These are phyloP conservation scores for Lindgomyces ingoldianus DNA, from an alignment of 495 filamentous ascomycete genomes.

Conservation along the genomic window DNA sequence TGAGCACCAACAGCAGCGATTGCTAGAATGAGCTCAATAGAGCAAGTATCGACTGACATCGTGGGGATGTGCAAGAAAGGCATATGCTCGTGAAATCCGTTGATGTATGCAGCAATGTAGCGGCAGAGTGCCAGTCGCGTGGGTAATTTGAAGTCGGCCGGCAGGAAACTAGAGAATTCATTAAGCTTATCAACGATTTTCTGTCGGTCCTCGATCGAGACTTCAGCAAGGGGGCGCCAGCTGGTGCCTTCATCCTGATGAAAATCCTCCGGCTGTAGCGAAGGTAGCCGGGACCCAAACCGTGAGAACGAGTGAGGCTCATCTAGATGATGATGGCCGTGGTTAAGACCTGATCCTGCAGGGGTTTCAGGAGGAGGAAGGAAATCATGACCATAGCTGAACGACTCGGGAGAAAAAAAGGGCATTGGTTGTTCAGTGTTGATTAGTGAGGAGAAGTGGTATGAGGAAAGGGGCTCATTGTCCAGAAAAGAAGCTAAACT, in stretches of 20 bases:
- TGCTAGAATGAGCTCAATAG: slow-evolving; percentile 63
- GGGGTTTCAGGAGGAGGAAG: slow-evolving; percentile 64
- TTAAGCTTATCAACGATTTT: slow-evolving; percentile 62
- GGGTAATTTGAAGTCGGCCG: slow-evolving; percentile 61
- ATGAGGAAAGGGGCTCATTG: slow-evolving; percentile 23
- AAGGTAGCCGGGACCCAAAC: slow-evolving; percentile 69
- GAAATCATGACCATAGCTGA: slow-evolving; percentile 44
- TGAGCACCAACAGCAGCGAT: slow-evolving; percentile 66
- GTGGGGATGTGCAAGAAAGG: slow-evolving; percentile 70
- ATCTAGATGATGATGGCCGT: slow-evolving; percentile 43
- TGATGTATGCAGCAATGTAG: slow-evolving; percentile 67
- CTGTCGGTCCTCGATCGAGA: slow-evolving; percentile 63
- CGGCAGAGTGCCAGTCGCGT: slow-evolving; percentile 65
- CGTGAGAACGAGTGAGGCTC: slow-evolving; percentile 49
- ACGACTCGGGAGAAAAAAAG: slow-evolving; percentile 34
- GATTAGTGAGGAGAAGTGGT: slow-evolving; percentile 31
- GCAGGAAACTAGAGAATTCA: slow-evolving; percentile 67
- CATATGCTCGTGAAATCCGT: slow-evolving; percentile 67
- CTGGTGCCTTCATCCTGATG: slow-evolving; percentile 57
- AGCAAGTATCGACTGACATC: slow-evolving; percentile 54
- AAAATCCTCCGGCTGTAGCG: slow-evolving; percentile 59
- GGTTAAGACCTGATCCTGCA: slow-evolving; percentile 50
- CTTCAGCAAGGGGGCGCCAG: slow-evolving; percentile 60
- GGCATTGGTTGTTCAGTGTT: slow-evolving; percentile 36
- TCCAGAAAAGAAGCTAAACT: slow-evolving; percentile 26